Conservation (phyloP, 306 rosid species). For the Malus fusca region DNA sequence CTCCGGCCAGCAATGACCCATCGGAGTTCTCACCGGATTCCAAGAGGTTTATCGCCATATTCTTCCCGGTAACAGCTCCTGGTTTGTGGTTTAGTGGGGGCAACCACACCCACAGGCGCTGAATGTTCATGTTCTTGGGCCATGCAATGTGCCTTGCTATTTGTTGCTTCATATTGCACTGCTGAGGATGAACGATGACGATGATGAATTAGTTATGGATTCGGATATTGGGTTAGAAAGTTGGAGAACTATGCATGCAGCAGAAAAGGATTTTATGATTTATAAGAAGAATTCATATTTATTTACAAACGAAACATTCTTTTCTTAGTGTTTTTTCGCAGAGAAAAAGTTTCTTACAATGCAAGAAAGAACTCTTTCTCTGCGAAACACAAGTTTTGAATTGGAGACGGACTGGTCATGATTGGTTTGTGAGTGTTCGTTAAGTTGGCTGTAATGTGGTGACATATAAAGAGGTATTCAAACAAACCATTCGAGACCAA, state of each 20-base stretch:
- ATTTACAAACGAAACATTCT: neutral
- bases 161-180: slow-evolving; percentile 11
- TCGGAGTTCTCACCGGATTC: neutral
- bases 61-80: neutral
- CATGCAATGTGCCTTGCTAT: slow-evolving; percentile 1
- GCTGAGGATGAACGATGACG: neutral
- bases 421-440: neutral
- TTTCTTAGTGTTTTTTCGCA: neutral
- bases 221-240: neutral
- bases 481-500: neutral
- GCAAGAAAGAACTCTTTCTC: neutral
- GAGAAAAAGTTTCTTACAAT: neutral
- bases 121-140: slow-evolving; percentile 4
- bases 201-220: neutral
- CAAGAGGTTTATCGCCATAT: neutral
- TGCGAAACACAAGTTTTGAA: neutral
- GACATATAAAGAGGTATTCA: neutral
- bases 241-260: neutral
- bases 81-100: neutral
- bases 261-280: neutral
- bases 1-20: slow-evolving; percentile 15
- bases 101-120: neutral
- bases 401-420: neutral
- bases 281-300: too few species aligned
- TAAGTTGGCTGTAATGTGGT: neutral